Conservation (phyloP, 352 stramenopile species). For the Salisapilia sapeloensis region DNA sequence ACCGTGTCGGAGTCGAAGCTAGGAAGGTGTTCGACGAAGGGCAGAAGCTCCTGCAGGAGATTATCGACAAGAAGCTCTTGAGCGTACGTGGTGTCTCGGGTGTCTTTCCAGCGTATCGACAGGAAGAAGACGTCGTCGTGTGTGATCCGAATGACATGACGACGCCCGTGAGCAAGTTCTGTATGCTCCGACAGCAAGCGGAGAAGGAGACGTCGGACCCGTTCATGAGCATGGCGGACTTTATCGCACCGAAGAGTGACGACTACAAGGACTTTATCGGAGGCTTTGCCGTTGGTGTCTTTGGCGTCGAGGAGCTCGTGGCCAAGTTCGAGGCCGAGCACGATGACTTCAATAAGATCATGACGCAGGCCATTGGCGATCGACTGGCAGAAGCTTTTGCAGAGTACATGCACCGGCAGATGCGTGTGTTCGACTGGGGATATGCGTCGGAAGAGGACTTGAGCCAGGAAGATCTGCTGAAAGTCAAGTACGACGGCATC, state of each 20-base stretch:
- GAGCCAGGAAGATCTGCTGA: slow-evolving; percentile 87
- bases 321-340: slow-evolving; percentile 86
- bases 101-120: slow-evolving; percentile 88
- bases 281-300: slow-evolving; percentile 92
- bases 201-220: slow-evolving; percentile 93
- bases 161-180: slow-evolving; percentile 83
- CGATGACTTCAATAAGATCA: slow-evolving; percentile 98
- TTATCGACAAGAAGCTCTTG: slow-evolving; percentile 87
- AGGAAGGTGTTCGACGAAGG: slow-evolving; percentile 96
- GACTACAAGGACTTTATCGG: slow-evolving; percentile 79
- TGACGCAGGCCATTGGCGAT: slow-evolving; percentile 81
- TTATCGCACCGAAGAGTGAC: slow-evolving; percentile 65
- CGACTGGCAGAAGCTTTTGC: slow-evolving; percentile 84
- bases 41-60: slow-evolving; percentile 87
- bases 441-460: slow-evolving; percentile 88
- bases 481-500: slow-evolving; percentile 98
- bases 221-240: slow-evolving; percentile 92
- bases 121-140: slow-evolving; percentile 90
- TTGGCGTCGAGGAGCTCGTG: slow-evolving; percentile 89
- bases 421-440: slow-evolving; percentile 91
- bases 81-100: slow-evolving; percentile 85
- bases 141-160: slow-evolving; percentile 75
- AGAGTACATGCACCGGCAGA: slow-evolving; percentile 93
- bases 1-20: slow-evolving; percentile 86
- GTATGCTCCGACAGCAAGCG: slow-evolving; percentile 93